phyloP scores from a whole-genome alignment of 2,329 filamentous ascomycete species.

The Lasiodiplodia sp. region DNA sequence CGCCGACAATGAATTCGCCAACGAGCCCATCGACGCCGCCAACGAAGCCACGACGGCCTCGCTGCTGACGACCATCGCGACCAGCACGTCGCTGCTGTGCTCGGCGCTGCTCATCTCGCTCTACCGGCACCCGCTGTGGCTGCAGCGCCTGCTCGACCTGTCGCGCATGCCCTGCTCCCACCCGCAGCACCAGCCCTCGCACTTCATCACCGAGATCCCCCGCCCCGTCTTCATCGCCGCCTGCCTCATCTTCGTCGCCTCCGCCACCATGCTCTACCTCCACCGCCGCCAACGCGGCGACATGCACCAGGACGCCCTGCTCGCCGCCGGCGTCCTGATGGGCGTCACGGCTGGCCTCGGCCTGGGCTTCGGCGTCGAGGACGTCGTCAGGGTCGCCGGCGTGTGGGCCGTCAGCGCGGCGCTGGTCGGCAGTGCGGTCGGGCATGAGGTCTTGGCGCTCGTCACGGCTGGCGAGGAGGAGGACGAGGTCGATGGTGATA shows the following conservation, averaged over 20 bases:
- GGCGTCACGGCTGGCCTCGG: slow-evolving; percentile 1
- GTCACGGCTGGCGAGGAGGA: slow-evolving; percentile 4
- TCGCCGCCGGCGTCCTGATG: slow-evolving; percentile 13
- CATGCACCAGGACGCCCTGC: slow-evolving; percentile 10
- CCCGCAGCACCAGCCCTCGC: slow-evolving; percentile 15
- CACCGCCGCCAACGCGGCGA: slow-evolving; percentile 21
- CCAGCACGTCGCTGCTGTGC: not conserved
- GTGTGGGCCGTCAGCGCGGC: not conserved
- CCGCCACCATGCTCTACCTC: not conserved
- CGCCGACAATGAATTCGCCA: not conserved
- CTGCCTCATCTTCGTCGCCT: slow-evolving; percentile 4
- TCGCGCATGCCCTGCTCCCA: slow-evolving; percentile 21
- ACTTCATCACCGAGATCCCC: slow-evolving; percentile 25
- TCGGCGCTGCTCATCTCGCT: slow-evolving; percentile 16
- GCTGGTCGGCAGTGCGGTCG: slow-evolving; percentile 9
- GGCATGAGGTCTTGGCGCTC: slow-evolving; percentile 13
- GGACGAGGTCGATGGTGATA: not conserved
- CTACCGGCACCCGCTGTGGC: slow-evolving; percentile 16
- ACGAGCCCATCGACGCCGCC: not conserved
- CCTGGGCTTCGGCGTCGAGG: slow-evolving; percentile 1
- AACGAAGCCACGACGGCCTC: slow-evolving; percentile 8
- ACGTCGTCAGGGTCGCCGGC: slow-evolving; percentile 3
- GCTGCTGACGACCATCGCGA: slow-evolving; percentile 16
- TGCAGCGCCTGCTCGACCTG: slow-evolving; percentile 17
- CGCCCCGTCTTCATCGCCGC: slow-evolving; percentile 15